Evolutionary conservation across 805 yeast species (phyloP).

Genomic region (Saccharomycopsis babjevae): DNA sequence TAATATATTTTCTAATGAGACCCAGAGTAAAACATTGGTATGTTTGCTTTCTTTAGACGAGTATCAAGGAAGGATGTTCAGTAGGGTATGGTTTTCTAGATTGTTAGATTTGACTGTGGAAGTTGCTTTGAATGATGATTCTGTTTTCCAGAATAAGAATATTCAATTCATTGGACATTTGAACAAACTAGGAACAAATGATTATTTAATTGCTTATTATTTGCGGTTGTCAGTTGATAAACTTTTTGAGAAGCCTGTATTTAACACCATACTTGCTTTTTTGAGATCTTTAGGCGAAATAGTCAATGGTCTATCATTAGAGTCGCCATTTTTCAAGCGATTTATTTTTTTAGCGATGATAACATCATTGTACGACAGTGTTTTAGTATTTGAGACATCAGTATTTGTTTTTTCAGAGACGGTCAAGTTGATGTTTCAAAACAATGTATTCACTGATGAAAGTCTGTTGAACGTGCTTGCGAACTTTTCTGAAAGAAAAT

Average conservation of each 20-base stretch:
- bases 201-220: neutral
- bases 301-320: slow-evolving; percentile 1
- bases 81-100: slow-evolving; percentile 1
- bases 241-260: neutral
- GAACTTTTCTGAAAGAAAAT: neutral
- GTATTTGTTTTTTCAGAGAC: neutral
- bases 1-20: neutral
- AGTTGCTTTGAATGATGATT: slow-evolving; percentile 2
- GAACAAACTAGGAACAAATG: slow-evolving; percentile 6
- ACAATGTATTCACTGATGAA: neutral
- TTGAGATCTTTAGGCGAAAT: slow-evolving; percentile 8
- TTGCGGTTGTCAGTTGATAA: neutral
- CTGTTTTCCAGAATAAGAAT: slow-evolving; percentile 9
- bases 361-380: neutral
- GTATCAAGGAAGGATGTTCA: neutral
- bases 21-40: neutral
- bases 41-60: slow-evolving; percentile 5
- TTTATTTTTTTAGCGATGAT: neutral
- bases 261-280: neutral
- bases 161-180: slow-evolving; percentile 9
- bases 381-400: slow-evolving; percentile 7
- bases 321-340: neutral
- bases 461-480: neutral
- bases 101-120: neutral
- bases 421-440: neutral